Evolutionary conservation across 371 early-diverging fungal species (phyloP), one percentile per base, ranked within the genome.

Genomic region (Apophysomyces sp.): DNA sequence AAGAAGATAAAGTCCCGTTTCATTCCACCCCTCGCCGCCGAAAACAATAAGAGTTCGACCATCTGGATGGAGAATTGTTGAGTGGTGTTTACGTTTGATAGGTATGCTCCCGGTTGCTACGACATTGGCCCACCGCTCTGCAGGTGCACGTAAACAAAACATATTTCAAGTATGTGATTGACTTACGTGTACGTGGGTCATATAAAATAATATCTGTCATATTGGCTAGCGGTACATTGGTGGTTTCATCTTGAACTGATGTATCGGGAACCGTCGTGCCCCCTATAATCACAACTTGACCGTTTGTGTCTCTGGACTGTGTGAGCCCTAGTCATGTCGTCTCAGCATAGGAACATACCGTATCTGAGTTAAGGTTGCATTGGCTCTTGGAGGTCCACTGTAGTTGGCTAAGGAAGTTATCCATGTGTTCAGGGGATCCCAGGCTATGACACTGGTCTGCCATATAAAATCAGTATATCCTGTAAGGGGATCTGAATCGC

Each of bases 11-110:
- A 16, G n/a, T 7, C 16, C 12, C 0, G 55, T 32, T 7, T n/a
- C n/a, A 36, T 54, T 54, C 49, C 49, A 44, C 7, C 34, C 36
- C 55, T 54, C 55, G 9, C 55, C 55, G 9, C 55, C 55, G 21
- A 32, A 54, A 24, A 54, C 55, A 36, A 54, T 36, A 12, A 54
- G 18, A 6, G 55, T 54, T 11, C 29, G 16, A 11, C 55, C 55
- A 24, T 54, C 55, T 16, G 36, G 34, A 2, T 36, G 34, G 16
- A 54, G 31, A n/a, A 54, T 26, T 7, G 55, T 36, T n/a, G 55
- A 16, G 11, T 54, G 55, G 28, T 54, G 55, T 21, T 54, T 54
- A n/a, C 55, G 55, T 36, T 30, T 16, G 15, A 11, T 7, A n/a
- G 55, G 55, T n/a, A 54, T 30, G 12, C 4, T 16, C 9, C 55